phyloP scores from a whole-genome alignment of 2,329 filamentous ascomycete species.

The Teratosphaeria gauchensis region DNA sequence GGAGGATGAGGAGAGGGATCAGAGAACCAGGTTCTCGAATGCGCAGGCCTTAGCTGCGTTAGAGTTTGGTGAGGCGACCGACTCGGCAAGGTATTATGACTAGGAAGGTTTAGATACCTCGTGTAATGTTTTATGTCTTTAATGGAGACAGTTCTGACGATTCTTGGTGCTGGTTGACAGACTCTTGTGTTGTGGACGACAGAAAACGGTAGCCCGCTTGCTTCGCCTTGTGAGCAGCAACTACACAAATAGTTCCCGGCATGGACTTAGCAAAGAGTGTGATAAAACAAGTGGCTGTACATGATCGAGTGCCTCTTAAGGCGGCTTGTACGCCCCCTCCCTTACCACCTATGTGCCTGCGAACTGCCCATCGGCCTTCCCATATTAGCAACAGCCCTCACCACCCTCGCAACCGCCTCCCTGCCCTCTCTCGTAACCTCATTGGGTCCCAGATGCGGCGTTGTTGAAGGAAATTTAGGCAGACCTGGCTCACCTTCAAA shows the following conservation, averaged over 20 bases:
- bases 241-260: no score
- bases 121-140: background rate
- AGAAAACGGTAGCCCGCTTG: no score
- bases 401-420: background rate
- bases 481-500: background rate
- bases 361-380: background rate
- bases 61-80: slow-evolving; percentile 14
- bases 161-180: no score
- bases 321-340: no score
- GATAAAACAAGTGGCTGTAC: no score
- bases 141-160: no score
- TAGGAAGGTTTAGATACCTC: background rate
- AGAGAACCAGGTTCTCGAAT: slow-evolving; percentile 9
- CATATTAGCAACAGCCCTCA: background rate
- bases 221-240: no score
- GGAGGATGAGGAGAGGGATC: slow-evolving; percentile 3
- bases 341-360: background rate
- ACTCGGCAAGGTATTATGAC: background rate
- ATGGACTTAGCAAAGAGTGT: no score
- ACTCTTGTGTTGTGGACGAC: no score
- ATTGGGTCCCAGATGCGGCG: background rate
- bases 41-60: slow-evolving; percentile 18
- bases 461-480: background rate
- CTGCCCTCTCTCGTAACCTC: background rate
- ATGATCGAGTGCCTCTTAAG: background rate